A percentile compares a stretch with the other conserved stretches of the same genome.
phyloP scores from a whole-genome alignment of 495 filamentous ascomycete genomes.

The Viridothelium virens region DNA sequence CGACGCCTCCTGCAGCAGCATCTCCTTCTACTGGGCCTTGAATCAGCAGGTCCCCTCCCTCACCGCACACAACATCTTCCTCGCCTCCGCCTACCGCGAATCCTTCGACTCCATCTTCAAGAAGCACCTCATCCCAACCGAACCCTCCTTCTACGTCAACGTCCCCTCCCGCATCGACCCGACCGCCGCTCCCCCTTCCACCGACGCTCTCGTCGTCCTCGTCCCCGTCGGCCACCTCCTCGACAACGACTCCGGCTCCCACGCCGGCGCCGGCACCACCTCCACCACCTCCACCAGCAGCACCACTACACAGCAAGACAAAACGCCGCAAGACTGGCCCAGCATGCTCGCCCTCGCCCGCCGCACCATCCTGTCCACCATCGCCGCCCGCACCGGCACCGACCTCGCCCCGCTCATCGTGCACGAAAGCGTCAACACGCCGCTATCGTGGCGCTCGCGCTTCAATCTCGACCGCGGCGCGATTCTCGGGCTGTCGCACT shows the following conservation, averaged over 20 bases:
- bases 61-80: conserved; percentile 65
- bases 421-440: conserved; percentile 56
- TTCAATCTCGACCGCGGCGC: conserved; percentile 67
- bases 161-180: conserved; percentile 59
- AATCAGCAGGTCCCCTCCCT: conserved; percentile 48
- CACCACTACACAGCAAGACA: conserved; percentile 6
- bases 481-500: conserved; percentile 59
- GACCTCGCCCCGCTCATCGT: conserved; percentile 41
- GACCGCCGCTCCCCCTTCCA: conserved; percentile 53
- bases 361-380: conserved; percentile 45
- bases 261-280: conserved; percentile 27
- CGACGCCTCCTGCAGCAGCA: conserved; percentile 55
- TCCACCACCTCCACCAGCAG: background rate
- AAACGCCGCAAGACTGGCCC: conserved; percentile 47
- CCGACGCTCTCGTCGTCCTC: conserved; percentile 55
- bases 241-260: conserved; percentile 25
- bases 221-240: conserved; percentile 60
- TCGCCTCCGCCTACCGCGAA: conserved; percentile 58
- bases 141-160: conserved; percentile 68
- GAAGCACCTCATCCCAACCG: conserved; percentile 49
- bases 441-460: conserved; percentile 48
- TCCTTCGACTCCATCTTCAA: conserved; percentile 67
- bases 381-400: conserved; percentile 47
- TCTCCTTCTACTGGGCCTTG: conserved; percentile 69
- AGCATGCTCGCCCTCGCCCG: conserved; percentile 46